Percentiles rank a stretch among this genome's conserved stretches.
Conservation (phyloP, 257 asterid genomes). For the Parsonsia alboflavescens region DNA sequence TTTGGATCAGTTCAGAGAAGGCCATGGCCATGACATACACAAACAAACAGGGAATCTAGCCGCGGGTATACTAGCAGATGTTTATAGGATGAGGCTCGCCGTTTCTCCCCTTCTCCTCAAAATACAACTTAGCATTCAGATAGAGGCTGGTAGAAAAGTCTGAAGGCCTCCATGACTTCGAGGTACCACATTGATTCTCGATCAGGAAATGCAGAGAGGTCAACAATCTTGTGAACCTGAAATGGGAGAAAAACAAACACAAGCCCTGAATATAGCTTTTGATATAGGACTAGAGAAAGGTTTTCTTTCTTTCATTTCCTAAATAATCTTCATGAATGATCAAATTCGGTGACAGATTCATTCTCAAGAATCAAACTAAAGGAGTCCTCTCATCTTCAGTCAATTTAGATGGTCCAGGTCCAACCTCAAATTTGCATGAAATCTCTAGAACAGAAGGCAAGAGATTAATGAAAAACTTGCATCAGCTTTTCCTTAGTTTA, state of each 20-base stretch:
- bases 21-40: background rate
- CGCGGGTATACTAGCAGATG: background rate
- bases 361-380: background rate
- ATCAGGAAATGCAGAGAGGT: constrained; percentile 68
- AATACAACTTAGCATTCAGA: constrained; percentile 32
- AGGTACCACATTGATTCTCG: constrained; percentile 97
- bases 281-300: background rate
- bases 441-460: background rate
- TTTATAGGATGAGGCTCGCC: no score
- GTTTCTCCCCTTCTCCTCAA: constrained; percentile 5
- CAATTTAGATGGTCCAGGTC: background rate
- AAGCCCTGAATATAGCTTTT: background rate
- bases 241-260: constrained; percentile 1
- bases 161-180: constrained; percentile 81
- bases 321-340: background rate
- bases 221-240: constrained; percentile 94
- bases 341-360: background rate
- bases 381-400: background rate
- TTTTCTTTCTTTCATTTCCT: background rate
- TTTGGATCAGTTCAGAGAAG: background rate
- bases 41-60: background rate
- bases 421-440: background rate
- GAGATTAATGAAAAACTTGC: background rate
- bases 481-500: background rate
- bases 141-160: constrained; percentile 60